A percentile compares a stretch with the other conserved stretches of the same genome.
These are phyloP conservation scores for Tolypocladium ovalisporum DNA, from an alignment of 2,329 filamentous ascomycete genomes.

Conservation along the genomic window DNA sequence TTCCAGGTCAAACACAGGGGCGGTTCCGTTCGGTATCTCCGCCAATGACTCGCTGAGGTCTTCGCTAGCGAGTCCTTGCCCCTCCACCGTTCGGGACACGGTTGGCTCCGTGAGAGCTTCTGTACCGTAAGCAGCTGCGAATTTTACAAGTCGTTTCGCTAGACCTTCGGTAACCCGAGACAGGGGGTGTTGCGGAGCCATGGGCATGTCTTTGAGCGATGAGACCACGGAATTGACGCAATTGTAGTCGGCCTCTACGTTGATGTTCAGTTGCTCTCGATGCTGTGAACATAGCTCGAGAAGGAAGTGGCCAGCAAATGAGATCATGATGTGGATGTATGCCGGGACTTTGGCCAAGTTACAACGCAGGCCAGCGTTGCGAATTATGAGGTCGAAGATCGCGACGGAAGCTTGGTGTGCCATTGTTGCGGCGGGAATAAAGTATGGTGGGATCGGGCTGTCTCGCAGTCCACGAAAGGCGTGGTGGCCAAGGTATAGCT, in stretches of 20 bases:
- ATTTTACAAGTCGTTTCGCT: slow-evolving; percentile 1
- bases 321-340: slow-evolving; percentile 4
- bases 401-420: not conserved
- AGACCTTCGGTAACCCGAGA: not conserved
- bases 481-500: slow-evolving; percentile 2
- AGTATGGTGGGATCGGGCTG: not conserved
- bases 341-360: slow-evolving; percentile 1
- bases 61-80: not conserved
- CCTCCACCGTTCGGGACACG: not conserved
- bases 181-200: not conserved
- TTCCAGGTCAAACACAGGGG: not conserved
- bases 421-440: slow-evolving; percentile 1
- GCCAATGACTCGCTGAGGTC: not conserved
- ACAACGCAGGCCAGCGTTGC: not conserved
- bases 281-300: slow-evolving; percentile 2
- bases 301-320: slow-evolving; percentile 4
- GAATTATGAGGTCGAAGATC: slow-evolving; percentile 1
- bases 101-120: not conserved
- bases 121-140: slow-evolving; percentile 2
- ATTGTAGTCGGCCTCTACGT: not conserved
- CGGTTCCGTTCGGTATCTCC: not conserved
- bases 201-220: not conserved
- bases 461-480: slow-evolving; percentile 1
- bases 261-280: not conserved
- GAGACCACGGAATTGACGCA: not conserved